phyloP scores from a whole-genome alignment of 495 filamentous ascomycete species.

The Thozetella sp. region DNA sequence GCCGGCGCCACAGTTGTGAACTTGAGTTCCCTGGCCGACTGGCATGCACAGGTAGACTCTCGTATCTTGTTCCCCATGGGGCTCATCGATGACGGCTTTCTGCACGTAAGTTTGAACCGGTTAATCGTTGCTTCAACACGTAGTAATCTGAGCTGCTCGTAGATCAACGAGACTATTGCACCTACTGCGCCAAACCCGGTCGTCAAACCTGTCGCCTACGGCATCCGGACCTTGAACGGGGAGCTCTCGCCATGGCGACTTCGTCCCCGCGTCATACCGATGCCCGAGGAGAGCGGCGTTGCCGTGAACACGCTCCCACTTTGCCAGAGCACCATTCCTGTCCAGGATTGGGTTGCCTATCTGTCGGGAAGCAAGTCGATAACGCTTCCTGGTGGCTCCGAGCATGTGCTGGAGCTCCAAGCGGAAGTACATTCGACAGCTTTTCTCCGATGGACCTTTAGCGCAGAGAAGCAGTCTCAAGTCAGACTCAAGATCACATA shows the following conservation, averaged over 20 bases:
- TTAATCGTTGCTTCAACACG: background rate
- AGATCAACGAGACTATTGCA: background rate
- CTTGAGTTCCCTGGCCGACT: background rate
- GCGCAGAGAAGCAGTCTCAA: background rate
- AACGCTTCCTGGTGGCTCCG: background rate
- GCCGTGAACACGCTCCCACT: background rate
- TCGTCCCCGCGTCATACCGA: background rate
- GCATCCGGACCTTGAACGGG: background rate
- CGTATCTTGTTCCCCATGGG: background rate
- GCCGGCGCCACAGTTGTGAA: background rate
- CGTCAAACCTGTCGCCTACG: background rate
- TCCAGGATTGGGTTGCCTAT: background rate
- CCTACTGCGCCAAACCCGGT: background rate
- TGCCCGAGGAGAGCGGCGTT: background rate
- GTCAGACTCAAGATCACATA: background rate
- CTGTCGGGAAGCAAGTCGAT: background rate
- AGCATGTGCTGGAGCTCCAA: background rate
- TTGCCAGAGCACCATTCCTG: background rate
- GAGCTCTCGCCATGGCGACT: background rate
- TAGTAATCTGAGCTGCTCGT: background rate
- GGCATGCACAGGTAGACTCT: background rate
- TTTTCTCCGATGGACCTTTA: background rate
- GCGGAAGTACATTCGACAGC: background rate
- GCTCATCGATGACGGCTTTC: background rate
- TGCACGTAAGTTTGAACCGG: background rate